Base-by-base conservation (phyloP, 306 rosid genomes). In the Prosopis cineraria region DNA sequence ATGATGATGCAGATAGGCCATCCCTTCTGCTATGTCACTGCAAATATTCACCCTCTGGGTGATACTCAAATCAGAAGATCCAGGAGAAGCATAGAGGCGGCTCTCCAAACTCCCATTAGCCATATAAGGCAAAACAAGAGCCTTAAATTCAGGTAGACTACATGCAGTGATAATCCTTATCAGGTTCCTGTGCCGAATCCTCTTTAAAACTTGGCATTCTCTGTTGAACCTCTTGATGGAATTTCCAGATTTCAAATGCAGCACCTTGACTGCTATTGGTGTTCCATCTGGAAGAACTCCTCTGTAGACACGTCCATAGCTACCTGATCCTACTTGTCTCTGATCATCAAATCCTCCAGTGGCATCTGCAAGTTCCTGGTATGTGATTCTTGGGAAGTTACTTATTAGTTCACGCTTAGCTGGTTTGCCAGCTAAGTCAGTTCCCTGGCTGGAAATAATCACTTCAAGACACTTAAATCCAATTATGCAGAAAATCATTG, bases 1-100 rank as follows among this genome's bases (percentile, higher is more conserved):
- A 67, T 91, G 88, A 64, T 91, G 97, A 81, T 91, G 94, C 48
- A 91, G 84, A 80, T 89, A 91, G 63, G 92, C 94, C 92, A 91
- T 86, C 43, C 92, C 92, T 85, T 91, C 94, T n/a, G 97, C 92
- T 60, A 89, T 75, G 66, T 91, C 91, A 48, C 92, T 88, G 84
- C 94, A 91, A 77, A 91, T 89, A 31, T 89, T 85, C 75, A 89
- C 89, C 82, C 97, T 86, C 56, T 86, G 91, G 52, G 83, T 34
- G 55, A 89, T 84, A 77, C 79, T 86, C 84, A 91, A 78, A 78
- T 88, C 90, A 34, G 91, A 83, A 52, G 88, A 81, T 50, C 89
- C 77, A 3, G 79, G 74, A 20, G 80, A 80, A 75, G 84, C 88
- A 72, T 91, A 91, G 24, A 91, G 91, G 43, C 85, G 43, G 70